Base-by-base conservation (phyloP, 2,329 filamentous ascomycete species). In the Penicillium sp. region DNA sequence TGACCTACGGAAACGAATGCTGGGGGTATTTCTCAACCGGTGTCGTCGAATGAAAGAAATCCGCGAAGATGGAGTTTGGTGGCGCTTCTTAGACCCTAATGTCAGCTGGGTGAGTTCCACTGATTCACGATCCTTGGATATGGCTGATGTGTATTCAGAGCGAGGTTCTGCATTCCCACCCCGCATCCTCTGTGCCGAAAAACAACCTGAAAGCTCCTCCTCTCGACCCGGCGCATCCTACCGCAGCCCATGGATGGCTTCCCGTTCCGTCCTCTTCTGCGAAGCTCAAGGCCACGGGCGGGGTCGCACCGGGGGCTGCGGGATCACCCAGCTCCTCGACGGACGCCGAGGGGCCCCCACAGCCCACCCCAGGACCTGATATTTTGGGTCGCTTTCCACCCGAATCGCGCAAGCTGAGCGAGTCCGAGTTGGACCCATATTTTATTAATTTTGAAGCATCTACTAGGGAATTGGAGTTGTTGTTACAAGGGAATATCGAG, bases 61-160 rank as follows among this genome's bases (percentile, higher is more conserved):
- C 17, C 77, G 87, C 36, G 85, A 88, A 43, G 92, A 98, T 58
- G 90, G 90, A 2, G 89, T 98, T 16, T 95, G 89, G 80, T 95
- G 90, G 89, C 83, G 88, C 51, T 98, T 98, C 59, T 74, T 98
- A 22, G 92, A 98, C 61, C 92, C 93, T 8, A 96, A 98, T 61
- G 89, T 90, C 15, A 96, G 92, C 77, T 98, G 92, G 92, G 88
- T 95, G 78, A 43, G 72, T 60, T 4, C 9, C 22, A 5, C 4
- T 15, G 10, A 17, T 18, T 14, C 9, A 2, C 7, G 13, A 9
- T 5, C 18, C 25, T 53, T 16, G 15, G n/a, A 14, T 28, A 28
- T 9, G 68, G 45, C 45, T 33, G 25, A 34, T 14, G 8, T 26
- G 16, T 39, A 17, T 34, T 2, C 32, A 95, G 89, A 93, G 78